Conservation (phyloP, 2,329 filamentous ascomycete species). For the Rutstroemia sp. region DNA sequence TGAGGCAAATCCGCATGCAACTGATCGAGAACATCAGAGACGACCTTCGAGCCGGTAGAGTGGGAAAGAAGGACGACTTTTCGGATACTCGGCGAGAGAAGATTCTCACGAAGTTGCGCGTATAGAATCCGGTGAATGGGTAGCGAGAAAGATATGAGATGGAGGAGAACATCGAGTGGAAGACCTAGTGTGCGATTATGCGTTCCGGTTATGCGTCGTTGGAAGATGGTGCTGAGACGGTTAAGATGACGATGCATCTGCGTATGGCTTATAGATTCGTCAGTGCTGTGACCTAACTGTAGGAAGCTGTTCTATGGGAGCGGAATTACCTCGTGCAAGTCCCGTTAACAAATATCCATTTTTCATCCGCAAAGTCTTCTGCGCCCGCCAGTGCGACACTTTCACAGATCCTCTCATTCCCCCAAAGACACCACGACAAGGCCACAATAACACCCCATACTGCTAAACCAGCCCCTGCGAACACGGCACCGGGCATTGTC, state of each 20-base stretch:
- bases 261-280: constrained; percentile 35
- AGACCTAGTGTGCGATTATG: constrained; percentile 66
- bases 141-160: constrained; percentile 67
- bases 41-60: constrained; percentile 69
- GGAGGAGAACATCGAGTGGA: constrained; percentile 67
- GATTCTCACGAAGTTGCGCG: constrained; percentile 48
- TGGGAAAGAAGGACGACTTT: constrained; percentile 69
- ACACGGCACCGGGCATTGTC: constrained; percentile 10
- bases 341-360: constrained; percentile 14
- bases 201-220: constrained; percentile 61
- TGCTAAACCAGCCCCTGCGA: constrained; percentile 1
- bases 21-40: constrained; percentile 64
- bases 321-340: constrained; percentile 13
- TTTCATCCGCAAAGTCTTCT: constrained; percentile 11
- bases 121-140: constrained; percentile 53
- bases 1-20: constrained; percentile 61
- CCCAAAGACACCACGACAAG: constrained; percentile 10
- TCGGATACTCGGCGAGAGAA: constrained; percentile 52
- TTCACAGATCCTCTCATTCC: constrained; percentile 1
- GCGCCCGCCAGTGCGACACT: neutral
- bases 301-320: too few relatives aligned
- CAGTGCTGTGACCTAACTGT: neutral
- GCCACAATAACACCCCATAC: neutral
- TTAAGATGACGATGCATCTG: constrained; percentile 64
- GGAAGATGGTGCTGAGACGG: constrained; percentile 61